Conservation (phyloP, 2,329 filamentous ascomycete species). For the Botrytis galanthina region DNA sequence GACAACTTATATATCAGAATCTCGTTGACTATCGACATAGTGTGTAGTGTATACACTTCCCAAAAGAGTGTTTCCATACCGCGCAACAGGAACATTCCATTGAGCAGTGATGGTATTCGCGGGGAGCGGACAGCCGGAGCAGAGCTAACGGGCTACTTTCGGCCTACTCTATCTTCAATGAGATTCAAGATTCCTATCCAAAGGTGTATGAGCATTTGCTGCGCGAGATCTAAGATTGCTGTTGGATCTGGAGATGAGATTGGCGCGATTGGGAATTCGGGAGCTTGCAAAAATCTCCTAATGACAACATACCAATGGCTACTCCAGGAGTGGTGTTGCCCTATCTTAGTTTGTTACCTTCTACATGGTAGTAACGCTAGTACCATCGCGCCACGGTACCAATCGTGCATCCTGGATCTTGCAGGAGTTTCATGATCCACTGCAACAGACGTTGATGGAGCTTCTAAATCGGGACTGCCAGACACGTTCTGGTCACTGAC, state of each 20-base stretch:
- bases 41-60: neutral
- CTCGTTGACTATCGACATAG: neutral
- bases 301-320: neutral
- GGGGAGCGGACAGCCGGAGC: slow-evolving; percentile 1
- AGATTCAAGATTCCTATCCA: neutral
- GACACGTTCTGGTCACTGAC: neutral
- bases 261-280: neutral
- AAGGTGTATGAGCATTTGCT: neutral
- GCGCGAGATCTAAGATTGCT: neutral
- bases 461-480: slow-evolving; percentile 8
- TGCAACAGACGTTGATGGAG: slow-evolving; percentile 4
- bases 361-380: neutral
- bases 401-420: slow-evolving; percentile 4
- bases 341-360: slow-evolving; percentile 4
- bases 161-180: neutral
- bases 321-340: slow-evolving; percentile 10
- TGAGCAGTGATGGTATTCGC: neutral
- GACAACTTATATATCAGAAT: slow-evolving; percentile 10
- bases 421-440: neutral
- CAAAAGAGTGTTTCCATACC: neutral
- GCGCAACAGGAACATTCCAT: neutral
- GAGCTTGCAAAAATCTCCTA: slow-evolving; percentile 14
- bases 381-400: neutral
- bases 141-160: slow-evolving; percentile 11
- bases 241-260: neutral